Evolutionary conservation across 1,284 basidiomycete genomes (phyloP), one percentile per base, ranked within the genome.

Genomic region (Ceratobasidium sp.): DNA sequence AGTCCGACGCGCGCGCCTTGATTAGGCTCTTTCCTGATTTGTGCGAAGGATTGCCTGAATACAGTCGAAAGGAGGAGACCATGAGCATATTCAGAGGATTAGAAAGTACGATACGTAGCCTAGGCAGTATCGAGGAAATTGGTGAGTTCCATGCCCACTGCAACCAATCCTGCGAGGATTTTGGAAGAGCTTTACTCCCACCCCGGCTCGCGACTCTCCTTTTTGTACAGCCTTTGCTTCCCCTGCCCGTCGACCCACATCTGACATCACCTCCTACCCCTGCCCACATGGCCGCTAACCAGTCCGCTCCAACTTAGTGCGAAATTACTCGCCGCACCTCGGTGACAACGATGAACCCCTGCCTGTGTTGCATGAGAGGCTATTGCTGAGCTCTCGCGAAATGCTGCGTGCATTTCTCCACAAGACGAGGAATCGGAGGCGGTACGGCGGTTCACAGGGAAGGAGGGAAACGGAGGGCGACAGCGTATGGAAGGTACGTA

Each of bases 241-340:
- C 70, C 62, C 23, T 71, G 49, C 69, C 38, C 73, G 73, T 54
- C 44, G 69, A 66, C 72, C 44, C 76, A 35, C 26, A 59, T 74
- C 72, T 57, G 46, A 72, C 70, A 46, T 62, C 73, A 69, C 76
- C 76, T 70, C 73, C 61, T 76, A 59, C 73, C 73, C 77, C 77
- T 77, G 75, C 76, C 75, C 75, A 74, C 78, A 75, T 75, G 78
- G 75, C 76, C 72, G 73, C 75, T 76, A 78, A 77, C 73, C 75
- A 74, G 58, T 70, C 58, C 55, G 58, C 58, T 55, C 75, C 54
- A 94, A 94, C 87, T 83, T 95, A 92, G 92, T 94, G 85, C 87
- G 87, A 85, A 95, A 95, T 80, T 95, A 95, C 80, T 93, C 93
- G 59, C 93, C 93, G 23, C 90, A 94, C 81, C 85, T 95, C 76